phyloP scores from a whole-genome alignment of 2,329 filamentous ascomycete genomes.

The Trichoderma simmonsii region DNA sequence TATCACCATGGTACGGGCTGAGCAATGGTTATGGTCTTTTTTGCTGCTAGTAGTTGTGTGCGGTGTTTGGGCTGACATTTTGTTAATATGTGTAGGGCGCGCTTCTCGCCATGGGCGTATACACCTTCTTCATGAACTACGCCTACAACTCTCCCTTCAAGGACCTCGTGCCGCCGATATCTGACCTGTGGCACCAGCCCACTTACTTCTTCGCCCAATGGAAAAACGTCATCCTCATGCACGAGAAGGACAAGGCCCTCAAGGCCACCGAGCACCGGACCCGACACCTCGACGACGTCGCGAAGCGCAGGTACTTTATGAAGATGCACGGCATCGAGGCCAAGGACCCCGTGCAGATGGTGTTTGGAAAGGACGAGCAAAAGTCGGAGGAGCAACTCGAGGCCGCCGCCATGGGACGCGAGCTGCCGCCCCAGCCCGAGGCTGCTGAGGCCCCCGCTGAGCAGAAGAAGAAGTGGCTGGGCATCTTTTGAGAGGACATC shows the following conservation, averaged over 20 bases:
- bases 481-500: constrained; percentile 61
- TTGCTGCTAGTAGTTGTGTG: neutral
- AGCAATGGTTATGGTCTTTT: neutral
- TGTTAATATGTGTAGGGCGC: constrained; percentile 52
- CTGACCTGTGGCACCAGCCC: constrained; percentile 67
- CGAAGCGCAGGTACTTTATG: constrained; percentile 81
- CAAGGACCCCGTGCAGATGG: constrained; percentile 51
- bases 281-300: constrained; percentile 75
- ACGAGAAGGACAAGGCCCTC: constrained; percentile 67
- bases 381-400: constrained; percentile 38
- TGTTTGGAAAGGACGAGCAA: constrained; percentile 38
- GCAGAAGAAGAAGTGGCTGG: constrained; percentile 72
- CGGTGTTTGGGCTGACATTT: neutral
- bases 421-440: constrained; percentile 30
- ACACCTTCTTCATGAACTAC: constrained; percentile 77
- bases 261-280: constrained; percentile 69
- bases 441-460: constrained; percentile 26
- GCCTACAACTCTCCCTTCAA: constrained; percentile 73
- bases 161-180: constrained; percentile 71
- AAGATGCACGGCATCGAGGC: constrained; percentile 79
- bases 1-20: constrained; percentile 70
- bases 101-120: constrained; percentile 64
- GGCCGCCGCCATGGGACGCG: constrained; percentile 35
- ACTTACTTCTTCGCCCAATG: constrained; percentile 62
- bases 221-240: constrained; percentile 70